Percentiles rank a stretch among this genome's conserved stretches.
Evolutionary conservation across 805 yeast genomes (phyloP).

Genomic region (Yamadazyma sp.): DNA sequence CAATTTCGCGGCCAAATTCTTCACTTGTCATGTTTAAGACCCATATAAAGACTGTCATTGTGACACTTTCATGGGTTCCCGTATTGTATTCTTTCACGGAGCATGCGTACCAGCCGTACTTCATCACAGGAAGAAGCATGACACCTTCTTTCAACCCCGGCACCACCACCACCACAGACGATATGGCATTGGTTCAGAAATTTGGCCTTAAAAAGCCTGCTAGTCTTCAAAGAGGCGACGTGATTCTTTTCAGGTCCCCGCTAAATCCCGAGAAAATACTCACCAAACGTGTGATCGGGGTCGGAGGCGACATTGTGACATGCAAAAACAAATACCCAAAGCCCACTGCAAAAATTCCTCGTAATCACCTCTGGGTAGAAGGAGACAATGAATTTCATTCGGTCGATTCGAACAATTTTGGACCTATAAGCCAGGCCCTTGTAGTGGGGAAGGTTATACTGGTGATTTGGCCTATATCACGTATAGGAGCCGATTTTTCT

Average conservation of each 20-base stretch:
- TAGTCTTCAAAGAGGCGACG: slow-evolving; percentile 60
- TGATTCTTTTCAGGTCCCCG: slow-evolving; percentile 78
- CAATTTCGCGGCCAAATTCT: background rate
- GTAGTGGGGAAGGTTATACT: slow-evolving; percentile 72
- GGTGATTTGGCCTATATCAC: slow-evolving; percentile 64
- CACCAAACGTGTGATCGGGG: slow-evolving; percentile 76
- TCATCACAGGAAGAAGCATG: slow-evolving; percentile 83
- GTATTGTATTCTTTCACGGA: slow-evolving; percentile 68
- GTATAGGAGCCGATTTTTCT: slow-evolving; percentile 29
- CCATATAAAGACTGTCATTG: slow-evolving; percentile 19
- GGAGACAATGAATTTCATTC: slow-evolving; percentile 84
- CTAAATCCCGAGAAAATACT: slow-evolving; percentile 71
- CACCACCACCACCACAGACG: slow-evolving; percentile 43
- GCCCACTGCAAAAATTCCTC: slow-evolving; percentile 59
- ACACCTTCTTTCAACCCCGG: slow-evolving; percentile 83
- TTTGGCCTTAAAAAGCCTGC: slow-evolving; percentile 50
- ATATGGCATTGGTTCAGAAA: slow-evolving; percentile 71
- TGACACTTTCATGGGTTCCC: slow-evolving; percentile 67
- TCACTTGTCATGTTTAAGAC: slow-evolving; percentile 1
- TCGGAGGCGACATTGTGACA: slow-evolving; percentile 65
- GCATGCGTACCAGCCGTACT: slow-evolving; percentile 69
- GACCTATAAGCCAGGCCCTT: slow-evolving; percentile 81
- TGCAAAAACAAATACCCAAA: slow-evolving; percentile 71
- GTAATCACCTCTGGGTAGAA: slow-evolving; percentile 90
- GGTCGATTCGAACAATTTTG: slow-evolving; percentile 82